These are phyloP conservation scores for Cyclostephanos tholiformis DNA, from an alignment of 108 stramenopile species.

Conservation along the genomic window DNA sequence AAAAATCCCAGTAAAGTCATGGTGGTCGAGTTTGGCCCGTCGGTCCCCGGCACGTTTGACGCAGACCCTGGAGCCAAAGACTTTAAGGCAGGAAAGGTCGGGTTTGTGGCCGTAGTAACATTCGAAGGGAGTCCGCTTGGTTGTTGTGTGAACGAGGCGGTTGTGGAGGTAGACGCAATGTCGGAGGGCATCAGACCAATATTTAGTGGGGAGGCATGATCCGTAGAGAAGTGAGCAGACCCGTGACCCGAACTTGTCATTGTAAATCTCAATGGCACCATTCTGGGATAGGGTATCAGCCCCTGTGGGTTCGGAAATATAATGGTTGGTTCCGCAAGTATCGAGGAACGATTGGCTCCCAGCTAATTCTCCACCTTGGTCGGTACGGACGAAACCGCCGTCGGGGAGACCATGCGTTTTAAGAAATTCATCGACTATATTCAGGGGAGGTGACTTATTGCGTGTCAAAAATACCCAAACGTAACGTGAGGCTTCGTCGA, in stretches of 20 bases:
- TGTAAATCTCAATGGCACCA: not conserved
- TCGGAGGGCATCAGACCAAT: too few relatives aligned
- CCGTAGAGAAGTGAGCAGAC: not conserved
- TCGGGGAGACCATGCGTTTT: not conserved
- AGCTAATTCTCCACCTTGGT: not conserved
- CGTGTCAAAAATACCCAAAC: not conserved
- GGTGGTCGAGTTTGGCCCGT: not conserved
- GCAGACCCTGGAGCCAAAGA: slow-evolving; percentile 5
- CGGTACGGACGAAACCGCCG: not conserved
- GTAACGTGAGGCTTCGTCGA: not conserved
- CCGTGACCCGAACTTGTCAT: not conserved
- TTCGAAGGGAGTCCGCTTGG: not conserved
- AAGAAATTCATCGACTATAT: not conserved
- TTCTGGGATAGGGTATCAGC: not conserved
- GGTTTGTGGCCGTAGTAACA: too few relatives aligned
- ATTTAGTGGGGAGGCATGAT: not conserved
- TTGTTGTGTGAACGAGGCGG: not conserved
- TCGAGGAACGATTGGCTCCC: not conserved
- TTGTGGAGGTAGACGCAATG: too few relatives aligned
- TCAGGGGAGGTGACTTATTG: not conserved
- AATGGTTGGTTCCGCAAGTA: not conserved
- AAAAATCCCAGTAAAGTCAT: not conserved
- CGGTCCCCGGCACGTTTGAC: not conserved
- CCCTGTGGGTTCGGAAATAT: not conserved
- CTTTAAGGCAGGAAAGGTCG: not conserved